Evolutionary conservation across 2,329 filamentous ascomycete species (phyloP), one percentile per base, ranked within the genome.

Genomic region (Blastomyces parvus): DNA sequence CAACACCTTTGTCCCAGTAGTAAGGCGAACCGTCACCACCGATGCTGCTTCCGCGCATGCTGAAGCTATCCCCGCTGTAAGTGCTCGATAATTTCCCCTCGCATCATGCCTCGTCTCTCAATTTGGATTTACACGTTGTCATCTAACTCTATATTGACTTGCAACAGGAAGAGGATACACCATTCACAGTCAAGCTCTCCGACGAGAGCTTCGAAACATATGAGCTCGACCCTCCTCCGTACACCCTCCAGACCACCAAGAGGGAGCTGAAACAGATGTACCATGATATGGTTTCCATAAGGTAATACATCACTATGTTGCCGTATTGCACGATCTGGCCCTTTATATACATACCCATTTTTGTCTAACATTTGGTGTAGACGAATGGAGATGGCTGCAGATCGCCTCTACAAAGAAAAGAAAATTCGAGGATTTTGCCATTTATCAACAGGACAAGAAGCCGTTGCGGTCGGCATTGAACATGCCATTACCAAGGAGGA

Each of bases 401-500:
- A 99, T 78, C 87, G 93, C 77, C 84, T 99, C 74, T 99, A 99
- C 90, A 99, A 99, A 84, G 94, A 97, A 84, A 99, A 99, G 88
- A 97, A 99, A 86, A 97, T 99, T 73, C 90, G 94, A 73, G 94
- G 94, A 82, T 99, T 99, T 89, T 99, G 94, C 83, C 94, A 99
- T 82, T 81, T 99, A 79, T 97, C 94, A 64, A 96, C 89, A 65
- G 94, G 94, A 67, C 94, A 99, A 81, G 94, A 99, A 84, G 94
- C 94, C 69, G 94, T 99, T 69, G 91, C 94, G 64, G 88, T 92
- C 71, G 94, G 94, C 76, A 97, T 99, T 74, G 94, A 99, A 82
- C 90, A 96, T 78, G 92, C 92, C 69, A 89, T 99, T 75, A 90
- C 86, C 73, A 91, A 90, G 80, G 80, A 88, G 70, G 94, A 99